Base-by-base conservation (phyloP, 768 basidiomycete genomes). In the Mycena vulgaris region DNA sequence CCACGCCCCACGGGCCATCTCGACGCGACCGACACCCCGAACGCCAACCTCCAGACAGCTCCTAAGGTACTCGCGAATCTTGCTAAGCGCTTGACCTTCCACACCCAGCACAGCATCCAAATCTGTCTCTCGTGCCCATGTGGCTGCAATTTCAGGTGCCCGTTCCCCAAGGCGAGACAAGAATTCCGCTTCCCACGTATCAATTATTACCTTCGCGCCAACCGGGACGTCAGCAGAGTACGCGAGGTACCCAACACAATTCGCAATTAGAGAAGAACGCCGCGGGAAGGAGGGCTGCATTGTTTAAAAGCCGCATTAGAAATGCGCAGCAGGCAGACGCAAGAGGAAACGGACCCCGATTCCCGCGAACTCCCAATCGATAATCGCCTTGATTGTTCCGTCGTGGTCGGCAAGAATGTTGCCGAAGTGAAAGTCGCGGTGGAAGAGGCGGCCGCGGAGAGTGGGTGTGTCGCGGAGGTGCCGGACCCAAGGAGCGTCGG, bases 281-380 rank as follows among this genome's bases (percentile, higher is more conserved):
- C 27, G 27, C 21, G 68, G 33, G 25, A 73, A 66, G n/a, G 68
- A 58, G 19, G 60, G 45, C 68, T 69, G 53, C 2, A 27, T n/a
- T 16, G 21, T 23, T 53, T 5, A 47, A 48, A 3, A 21, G 27
- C 6, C 39, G 14, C 7, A 3, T 8, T 11, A 39, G 10, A 39
- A 39, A 39, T 13, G 31, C 0, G 9, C 25, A 35, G 7, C 17
- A 28, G 25, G 35, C 7, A 25, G 19, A 39, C 28, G 19, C 23
- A 60, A 56, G 19, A 28, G 23, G 31, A 25, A 40, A 51, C 57
- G 7, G 5, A 68, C 63, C 31, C 64, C 71, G 30, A 69, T 62
- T 35, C 68, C 68, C 1, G 68, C 68, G 37, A 73, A 73, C 39
- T 73, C 71, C 71, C 71, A 73, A 40, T 73, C 71, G 47, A 69